Evolutionary conservation across 192 early-diverging fungal species (phyloP), one percentile per base, ranked within the genome.

Genomic region (Backusella mclennaniae): DNA sequence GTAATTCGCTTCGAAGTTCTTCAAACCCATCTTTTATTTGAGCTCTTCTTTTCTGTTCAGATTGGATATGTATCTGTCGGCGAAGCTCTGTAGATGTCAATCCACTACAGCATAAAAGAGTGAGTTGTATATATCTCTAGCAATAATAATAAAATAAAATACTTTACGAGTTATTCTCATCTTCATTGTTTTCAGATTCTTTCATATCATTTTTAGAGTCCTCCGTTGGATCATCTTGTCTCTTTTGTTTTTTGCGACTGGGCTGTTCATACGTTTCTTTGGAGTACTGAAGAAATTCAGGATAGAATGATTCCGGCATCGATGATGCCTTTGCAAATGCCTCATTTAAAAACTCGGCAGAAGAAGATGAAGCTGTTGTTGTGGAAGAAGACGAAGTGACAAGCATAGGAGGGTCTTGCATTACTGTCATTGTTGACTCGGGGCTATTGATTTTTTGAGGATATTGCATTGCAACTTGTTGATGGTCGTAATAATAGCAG

Each of bases 1-100:
- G 81, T 36, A 82, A 71, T 35, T 82, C 77, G 44, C 70, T 78
- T 23, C 81, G 74, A 31, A 82, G 53, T 4, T 82, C 81, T 70
- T 82, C 81, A 74, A 82, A 82, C 8, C 82, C 82, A 46, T 77
- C 75, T 66, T 83, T 83, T 36, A 83, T 83, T 69, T 83, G 79
- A 5, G 82, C 82, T 46, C 79, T 59, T 67, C 79, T 79, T 70
- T 80, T 83, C 53, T 83, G 82, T 39, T 80, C 79, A n/a, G 74
- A 75, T 59, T 84, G 83, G 29, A 84, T 80, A 63, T 84, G 83
- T 36, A 83, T 79, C 71, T 78, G 83, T 41, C 78, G 76, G 14
- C 83, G 81, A 46, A 80, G 29, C 49, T 83, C 80, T 44, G 67
- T 41, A 33, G 71, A 67, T 49, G 63, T 74, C 35, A 80, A 33